These are phyloP conservation scores for Dacryopinax primogenitus DNA, from an alignment of 768 basidiomycete genomes.

Conservation along the genomic window DNA sequence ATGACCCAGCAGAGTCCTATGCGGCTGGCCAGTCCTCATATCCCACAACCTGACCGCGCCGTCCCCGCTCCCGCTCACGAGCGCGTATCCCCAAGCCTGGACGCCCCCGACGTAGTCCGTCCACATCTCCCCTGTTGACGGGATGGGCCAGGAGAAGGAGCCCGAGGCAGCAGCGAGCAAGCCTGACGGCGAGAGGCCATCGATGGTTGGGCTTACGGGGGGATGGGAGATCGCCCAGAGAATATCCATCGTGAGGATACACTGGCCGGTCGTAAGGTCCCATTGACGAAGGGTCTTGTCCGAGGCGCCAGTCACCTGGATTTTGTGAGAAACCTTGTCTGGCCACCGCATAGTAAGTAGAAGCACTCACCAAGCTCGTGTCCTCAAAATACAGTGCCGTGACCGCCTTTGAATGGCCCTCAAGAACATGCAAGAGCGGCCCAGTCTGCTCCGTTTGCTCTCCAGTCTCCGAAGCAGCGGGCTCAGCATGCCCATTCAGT, in stretches of 20 bases:
- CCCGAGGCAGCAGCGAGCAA: constrained; percentile 39
- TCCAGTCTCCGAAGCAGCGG: constrained; percentile 25
- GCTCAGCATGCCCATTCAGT: constrained; percentile 27
- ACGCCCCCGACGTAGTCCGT: constrained; percentile 95
- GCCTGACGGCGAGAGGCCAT: constrained; percentile 36
- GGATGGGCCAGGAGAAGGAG: constrained; percentile 67
- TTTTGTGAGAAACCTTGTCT: constrained; percentile 20
- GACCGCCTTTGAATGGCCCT: constrained; percentile 87
- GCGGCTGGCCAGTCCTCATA: constrained; percentile 96
- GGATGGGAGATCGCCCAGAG: constrained; percentile 98
- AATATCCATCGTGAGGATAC: constrained; percentile 98
- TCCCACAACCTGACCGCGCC: constrained; percentile 99
- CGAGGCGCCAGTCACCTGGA: constrained; percentile 87
- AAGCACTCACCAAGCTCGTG: constrained; percentile 60
- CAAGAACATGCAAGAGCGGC: constrained; percentile 59
- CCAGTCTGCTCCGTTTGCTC: constrained; percentile 36
- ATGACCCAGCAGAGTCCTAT: constrained; percentile 84
- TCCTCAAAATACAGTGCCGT: constrained; percentile 94
- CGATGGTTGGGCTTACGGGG: constrained; percentile 26
- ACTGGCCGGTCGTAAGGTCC: constrained; percentile 95
- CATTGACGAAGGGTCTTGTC: constrained; percentile 98
- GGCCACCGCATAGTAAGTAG: not conserved
- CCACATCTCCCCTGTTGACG: constrained; percentile 85
- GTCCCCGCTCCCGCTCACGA: constrained; percentile 94
- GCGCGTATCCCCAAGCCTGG: constrained; percentile 96